Conservation (phyloP, 1,139 yeast species). For the Yamadazyma songkhlaensis region DNA sequence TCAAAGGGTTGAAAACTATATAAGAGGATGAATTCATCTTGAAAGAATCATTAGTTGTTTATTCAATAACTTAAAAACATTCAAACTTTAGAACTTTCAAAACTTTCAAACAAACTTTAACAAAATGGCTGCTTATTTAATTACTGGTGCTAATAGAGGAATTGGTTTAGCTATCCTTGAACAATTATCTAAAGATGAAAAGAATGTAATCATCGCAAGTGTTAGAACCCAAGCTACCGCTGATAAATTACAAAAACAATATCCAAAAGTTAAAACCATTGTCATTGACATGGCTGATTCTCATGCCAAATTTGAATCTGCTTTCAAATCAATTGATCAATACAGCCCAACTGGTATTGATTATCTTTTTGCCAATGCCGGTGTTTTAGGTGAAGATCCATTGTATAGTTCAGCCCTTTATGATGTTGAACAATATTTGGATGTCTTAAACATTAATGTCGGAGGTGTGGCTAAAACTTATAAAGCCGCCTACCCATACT, state of each 20-base stretch:
- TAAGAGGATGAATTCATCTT: too few species aligned
- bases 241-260: not conserved
- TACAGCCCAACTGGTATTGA: constrained; percentile 14
- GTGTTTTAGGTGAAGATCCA: constrained; percentile 5
- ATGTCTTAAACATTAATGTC: constrained; percentile 8
- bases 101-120: too few species aligned
- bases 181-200: constrained; percentile 15
- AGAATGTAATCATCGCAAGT: constrained; percentile 19
- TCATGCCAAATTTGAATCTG: constrained; percentile 7
- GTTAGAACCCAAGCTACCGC: constrained; percentile 4
- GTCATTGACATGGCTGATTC: constrained; percentile 8
- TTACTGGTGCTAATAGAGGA: constrained; percentile 30
- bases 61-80: too few species aligned
- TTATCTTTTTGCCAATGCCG: constrained; percentile 12
- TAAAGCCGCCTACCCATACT: constrained; percentile 11
- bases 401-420: constrained; percentile 5
- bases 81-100: too few species aligned
- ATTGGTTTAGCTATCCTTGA: constrained; percentile 25
- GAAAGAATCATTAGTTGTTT: too few species aligned
- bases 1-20: too few species aligned
- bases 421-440: constrained; percentile 9
- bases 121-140: constrained; percentile 14
- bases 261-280: constrained; percentile 14
- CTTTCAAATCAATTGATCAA: constrained; percentile 8
- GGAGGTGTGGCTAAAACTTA: constrained; percentile 13